A percentile compares a stretch with the other conserved stretches of the same genome.
Conservation (phyloP, 768 basidiomycete species). For the Lepiota venenata region DNA sequence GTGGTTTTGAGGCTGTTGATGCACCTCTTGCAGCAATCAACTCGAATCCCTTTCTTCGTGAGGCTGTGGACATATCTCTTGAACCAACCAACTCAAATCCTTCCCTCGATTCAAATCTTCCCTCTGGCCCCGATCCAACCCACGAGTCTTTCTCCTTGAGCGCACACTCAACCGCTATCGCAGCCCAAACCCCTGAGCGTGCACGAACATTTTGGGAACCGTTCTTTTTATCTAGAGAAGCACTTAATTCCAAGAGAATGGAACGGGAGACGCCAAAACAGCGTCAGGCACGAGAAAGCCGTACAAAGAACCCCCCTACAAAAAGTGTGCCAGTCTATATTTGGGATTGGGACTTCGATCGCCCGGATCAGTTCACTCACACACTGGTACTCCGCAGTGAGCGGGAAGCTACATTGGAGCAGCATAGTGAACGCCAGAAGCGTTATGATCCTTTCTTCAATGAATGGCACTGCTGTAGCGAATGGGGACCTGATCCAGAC, state of each 20-base stretch:
- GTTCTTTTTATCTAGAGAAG: background rate
- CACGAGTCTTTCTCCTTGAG: no score
- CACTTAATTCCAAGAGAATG: background rate
- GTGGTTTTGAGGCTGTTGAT: no score
- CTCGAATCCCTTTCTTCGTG: no score
- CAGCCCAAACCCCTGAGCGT: background rate
- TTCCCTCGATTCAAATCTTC: no score
- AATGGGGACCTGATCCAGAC: no score
- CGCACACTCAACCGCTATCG: background rate
- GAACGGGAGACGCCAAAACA: background rate
- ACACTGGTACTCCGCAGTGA: background rate
- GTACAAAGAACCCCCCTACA: background rate
- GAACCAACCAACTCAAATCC: no score
- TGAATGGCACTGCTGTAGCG: constrained; percentile 10
- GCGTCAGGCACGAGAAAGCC: background rate
- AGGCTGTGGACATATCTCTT: no score
- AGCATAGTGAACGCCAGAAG: background rate
- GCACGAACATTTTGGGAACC: background rate
- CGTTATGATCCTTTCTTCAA: constrained; percentile 6
- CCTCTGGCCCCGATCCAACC: background rate
- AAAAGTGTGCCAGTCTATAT: background rate
- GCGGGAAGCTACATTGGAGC: background rate
- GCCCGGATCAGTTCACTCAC: background rate
- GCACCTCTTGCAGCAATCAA: no score
- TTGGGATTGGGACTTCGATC: background rate